phyloP scores from a whole-genome alignment of 371 early-diverging fungal species.

The Conidiobolus coronatus region DNA sequence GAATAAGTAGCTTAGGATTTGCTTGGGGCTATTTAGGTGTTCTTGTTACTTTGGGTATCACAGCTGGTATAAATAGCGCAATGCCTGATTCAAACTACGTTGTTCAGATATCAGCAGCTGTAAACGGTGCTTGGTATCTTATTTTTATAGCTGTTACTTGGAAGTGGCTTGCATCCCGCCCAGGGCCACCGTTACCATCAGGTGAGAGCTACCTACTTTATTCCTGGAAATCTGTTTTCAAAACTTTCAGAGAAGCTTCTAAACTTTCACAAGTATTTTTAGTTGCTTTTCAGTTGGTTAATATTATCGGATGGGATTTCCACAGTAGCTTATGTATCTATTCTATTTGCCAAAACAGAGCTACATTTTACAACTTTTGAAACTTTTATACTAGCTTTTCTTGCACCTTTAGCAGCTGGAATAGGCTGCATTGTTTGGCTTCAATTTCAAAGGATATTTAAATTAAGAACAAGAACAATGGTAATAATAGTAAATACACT shows the following conservation, averaged over 20 bases:
- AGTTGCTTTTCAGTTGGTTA: slow-evolving; percentile 16
- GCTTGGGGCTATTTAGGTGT: slow-evolving; percentile 19
- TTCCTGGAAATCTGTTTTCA: slow-evolving; percentile 15
- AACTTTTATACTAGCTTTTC: slow-evolving; percentile 14
- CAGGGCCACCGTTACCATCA: slow-evolving; percentile 24
- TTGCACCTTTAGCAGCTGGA: slow-evolving; percentile 19
- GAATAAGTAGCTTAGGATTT: slow-evolving; percentile 20
- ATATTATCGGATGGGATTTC: slow-evolving; percentile 17
- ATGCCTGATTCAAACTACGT: slow-evolving; percentile 5
- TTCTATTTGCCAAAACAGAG: slow-evolving; percentile 8
- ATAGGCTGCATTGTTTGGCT: slow-evolving; percentile 23
- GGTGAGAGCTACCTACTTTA: slow-evolving; percentile 17
- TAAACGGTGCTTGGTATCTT: slow-evolving; percentile 24
- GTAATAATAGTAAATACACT: slow-evolving; percentile 9
- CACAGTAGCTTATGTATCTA: slow-evolving; percentile 15
- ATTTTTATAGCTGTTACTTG: slow-evolving; percentile 13
- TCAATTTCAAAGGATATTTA: slow-evolving; percentile 13
- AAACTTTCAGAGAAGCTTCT: slow-evolving; percentile 8
- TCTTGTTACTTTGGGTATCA: slow-evolving; percentile 15
- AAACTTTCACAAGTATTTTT: slow-evolving; percentile 15
- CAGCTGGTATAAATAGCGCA: slow-evolving; percentile 15
- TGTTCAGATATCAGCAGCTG: slow-evolving; percentile 18
- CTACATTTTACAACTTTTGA: not conserved
- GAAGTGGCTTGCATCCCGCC: slow-evolving; percentile 18
- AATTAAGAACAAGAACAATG: slow-evolving; percentile 9